Percentiles rank a stretch among this genome's conserved stretches.
These are phyloP conservation scores for Aspergillus awamori DNA, from an alignment of 2,329 filamentous ascomycete genomes.

Conservation along the genomic window DNA sequence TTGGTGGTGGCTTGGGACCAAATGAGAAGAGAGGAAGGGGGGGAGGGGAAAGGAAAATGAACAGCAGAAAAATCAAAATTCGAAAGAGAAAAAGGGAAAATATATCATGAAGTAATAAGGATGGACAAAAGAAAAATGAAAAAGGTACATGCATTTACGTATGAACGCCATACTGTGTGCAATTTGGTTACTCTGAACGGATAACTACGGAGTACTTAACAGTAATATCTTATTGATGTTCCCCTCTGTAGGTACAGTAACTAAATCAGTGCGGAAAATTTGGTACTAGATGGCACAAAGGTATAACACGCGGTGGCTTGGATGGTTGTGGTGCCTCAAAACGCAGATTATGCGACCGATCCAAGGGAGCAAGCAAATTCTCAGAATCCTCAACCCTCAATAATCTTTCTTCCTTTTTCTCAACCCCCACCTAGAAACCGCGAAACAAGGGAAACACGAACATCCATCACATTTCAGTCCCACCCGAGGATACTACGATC, in stretches of 20 bases:
- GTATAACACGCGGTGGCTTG: conserved; percentile 1
- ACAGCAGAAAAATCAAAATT: background rate
- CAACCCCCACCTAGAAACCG: conserved; percentile 1
- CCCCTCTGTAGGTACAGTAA: too few species aligned
- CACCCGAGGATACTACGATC: conserved; percentile 23
- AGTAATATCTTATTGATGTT: too few species aligned
- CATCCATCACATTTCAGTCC: conserved; percentile 21
- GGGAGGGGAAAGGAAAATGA: background rate
- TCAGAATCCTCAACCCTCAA: background rate
- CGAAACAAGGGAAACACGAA: conserved; percentile 14
- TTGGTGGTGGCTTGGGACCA: background rate
- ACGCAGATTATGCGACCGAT: background rate
- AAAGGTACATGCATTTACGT: background rate
- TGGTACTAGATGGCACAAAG: background rate
- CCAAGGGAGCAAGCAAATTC: background rate
- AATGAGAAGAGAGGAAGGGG: background rate
- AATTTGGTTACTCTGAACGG: too few species aligned
- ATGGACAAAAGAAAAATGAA: background rate
- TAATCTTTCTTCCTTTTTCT: background rate
- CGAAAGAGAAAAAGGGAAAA: background rate
- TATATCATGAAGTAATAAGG: background rate
- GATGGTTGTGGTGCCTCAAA: background rate
- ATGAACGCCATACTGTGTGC: too few species aligned
- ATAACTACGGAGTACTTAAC: too few species aligned
- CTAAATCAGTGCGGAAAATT: background rate